Conservation (phyloP, 164 flowering plant species). For the Vitis rotundifolia region DNA sequence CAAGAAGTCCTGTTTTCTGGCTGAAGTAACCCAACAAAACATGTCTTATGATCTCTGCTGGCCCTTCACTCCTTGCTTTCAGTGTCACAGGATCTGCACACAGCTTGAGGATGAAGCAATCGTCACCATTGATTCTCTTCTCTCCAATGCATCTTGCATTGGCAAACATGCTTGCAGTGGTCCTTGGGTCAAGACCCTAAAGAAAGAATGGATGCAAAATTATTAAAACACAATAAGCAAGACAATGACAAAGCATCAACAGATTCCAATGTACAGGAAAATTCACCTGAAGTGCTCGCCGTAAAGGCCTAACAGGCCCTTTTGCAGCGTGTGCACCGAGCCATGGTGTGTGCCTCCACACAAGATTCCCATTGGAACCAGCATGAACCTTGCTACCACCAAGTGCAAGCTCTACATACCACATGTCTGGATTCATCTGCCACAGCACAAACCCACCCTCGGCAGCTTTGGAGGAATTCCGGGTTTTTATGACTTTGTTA, state of each 20-base stretch:
- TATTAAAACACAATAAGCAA: not conserved
- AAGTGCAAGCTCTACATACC: conserved; percentile 36
- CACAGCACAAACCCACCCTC: conserved; percentile 36
- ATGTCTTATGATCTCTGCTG: conserved; percentile 33
- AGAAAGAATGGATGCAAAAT: not conserved
- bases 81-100: conserved; percentile 29
- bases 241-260: not conserved
- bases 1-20: conserved; percentile 30
- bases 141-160: conserved; percentile 32
- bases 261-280: not conserved
- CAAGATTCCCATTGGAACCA: conserved; percentile 33
- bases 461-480: conserved; percentile 16
- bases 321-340: conserved; percentile 33
- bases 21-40: conserved; percentile 36
- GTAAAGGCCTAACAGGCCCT: conserved; percentile 30
- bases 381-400: conserved; percentile 37
- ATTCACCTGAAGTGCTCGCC: conserved; percentile 35
- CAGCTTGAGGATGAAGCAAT: conserved; percentile 33
- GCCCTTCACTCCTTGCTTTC: conserved; percentile 31
- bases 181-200: conserved; percentile 37
- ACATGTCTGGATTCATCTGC: conserved; percentile 39
- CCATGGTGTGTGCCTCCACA: conserved; percentile 41
- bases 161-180: conserved; percentile 33
- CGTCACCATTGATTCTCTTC: conserved; percentile 31
- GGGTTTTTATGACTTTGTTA: conserved; percentile 22